Percentiles rank a stretch among this genome's conserved stretches.
phyloP scores from a whole-genome alignment of 2,329 filamentous ascomycete species.

The Monosporascus ibericus region DNA sequence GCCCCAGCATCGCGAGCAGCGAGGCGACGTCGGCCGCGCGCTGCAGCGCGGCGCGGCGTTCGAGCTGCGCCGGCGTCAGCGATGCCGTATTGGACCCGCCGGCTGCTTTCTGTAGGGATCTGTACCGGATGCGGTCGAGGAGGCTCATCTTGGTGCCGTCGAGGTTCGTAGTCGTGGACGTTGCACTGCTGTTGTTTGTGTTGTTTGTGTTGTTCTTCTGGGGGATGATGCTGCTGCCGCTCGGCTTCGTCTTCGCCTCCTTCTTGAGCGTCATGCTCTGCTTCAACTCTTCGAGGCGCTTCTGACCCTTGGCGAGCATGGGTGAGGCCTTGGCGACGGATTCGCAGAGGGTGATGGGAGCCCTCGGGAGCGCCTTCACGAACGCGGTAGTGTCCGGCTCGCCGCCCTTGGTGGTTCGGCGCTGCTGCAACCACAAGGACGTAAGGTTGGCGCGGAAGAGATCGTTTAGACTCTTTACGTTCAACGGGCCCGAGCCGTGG shows the following conservation, averaged over 20 bases:
- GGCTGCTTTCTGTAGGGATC: slow-evolving; percentile 51
- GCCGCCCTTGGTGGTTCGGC: slow-evolving; percentile 18
- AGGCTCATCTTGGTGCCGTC: slow-evolving; percentile 57
- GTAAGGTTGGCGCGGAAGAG: slow-evolving; percentile 49
- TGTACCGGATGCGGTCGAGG: slow-evolving; percentile 68
- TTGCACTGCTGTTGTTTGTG: background rate
- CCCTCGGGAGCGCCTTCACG: slow-evolving; percentile 49
- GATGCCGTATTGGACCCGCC: slow-evolving; percentile 34
- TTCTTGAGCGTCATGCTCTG: slow-evolving; percentile 50
- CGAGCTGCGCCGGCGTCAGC: slow-evolving; percentile 47
- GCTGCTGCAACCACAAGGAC: slow-evolving; percentile 33
- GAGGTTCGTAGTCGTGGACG: slow-evolving; percentile 29
- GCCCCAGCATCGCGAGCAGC: slow-evolving; percentile 60
- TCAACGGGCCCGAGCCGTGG: slow-evolving; percentile 32
- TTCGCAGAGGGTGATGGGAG: slow-evolving; percentile 44
- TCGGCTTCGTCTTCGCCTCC: slow-evolving; percentile 24
- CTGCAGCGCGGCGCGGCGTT: slow-evolving; percentile 59
- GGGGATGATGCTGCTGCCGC: slow-evolving; percentile 15
- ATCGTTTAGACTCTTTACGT: slow-evolving; percentile 46
- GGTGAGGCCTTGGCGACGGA: slow-evolving; percentile 49
- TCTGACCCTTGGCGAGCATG: slow-evolving; percentile 59
- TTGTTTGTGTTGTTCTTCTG: background rate
- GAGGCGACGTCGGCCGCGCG: slow-evolving; percentile 63
- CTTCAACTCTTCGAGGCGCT: slow-evolving; percentile 63
- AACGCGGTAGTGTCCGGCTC: slow-evolving; percentile 38